Percentiles rank a stretch among this genome's conserved stretches.
These are phyloP conservation scores for Acmispon strigosus DNA, from an alignment of 306 rosid genomes.

Conservation along the genomic window DNA sequence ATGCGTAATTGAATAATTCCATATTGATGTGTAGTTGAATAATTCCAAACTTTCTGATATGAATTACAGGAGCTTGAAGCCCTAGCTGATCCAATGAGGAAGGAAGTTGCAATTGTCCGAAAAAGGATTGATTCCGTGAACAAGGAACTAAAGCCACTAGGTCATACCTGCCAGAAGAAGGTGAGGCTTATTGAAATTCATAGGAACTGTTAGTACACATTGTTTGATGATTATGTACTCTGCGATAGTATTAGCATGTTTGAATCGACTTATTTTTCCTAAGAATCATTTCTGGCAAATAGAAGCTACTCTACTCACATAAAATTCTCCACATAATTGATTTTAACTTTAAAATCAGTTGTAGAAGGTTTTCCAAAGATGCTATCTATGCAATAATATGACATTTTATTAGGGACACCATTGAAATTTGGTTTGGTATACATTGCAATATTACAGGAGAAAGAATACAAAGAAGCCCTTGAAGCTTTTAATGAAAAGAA, in stretches of 20 bases:
- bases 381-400: no score
- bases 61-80: constrained; percentile 82
- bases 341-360: no score
- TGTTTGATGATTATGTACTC: not conserved
- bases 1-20: no score
- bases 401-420: not conserved
- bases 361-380: no score
- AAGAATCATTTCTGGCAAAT: no score
- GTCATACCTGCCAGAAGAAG: constrained; percentile 96
- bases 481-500: constrained; percentile 96
- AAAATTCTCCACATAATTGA: no score
- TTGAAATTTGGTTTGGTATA: constrained; percentile 12
- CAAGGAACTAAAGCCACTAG: constrained; percentile 97
- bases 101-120: constrained; percentile 76
- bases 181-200: constrained; percentile 32
- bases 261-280: no score
- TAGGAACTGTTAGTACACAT: not conserved
- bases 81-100: constrained; percentile 96
- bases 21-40: constrained; percentile 5
- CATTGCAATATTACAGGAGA: constrained; percentile 50
- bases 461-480: constrained; percentile 94
- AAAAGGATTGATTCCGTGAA: constrained; percentile 80
- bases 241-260: not conserved
- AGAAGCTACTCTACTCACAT: no score
- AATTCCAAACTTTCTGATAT: not conserved